Percentiles rank a stretch among this genome's conserved stretches.
Evolutionary conservation across 768 basidiomycete genomes (phyloP).

Genomic region (Kondoa malvinella): DNA sequence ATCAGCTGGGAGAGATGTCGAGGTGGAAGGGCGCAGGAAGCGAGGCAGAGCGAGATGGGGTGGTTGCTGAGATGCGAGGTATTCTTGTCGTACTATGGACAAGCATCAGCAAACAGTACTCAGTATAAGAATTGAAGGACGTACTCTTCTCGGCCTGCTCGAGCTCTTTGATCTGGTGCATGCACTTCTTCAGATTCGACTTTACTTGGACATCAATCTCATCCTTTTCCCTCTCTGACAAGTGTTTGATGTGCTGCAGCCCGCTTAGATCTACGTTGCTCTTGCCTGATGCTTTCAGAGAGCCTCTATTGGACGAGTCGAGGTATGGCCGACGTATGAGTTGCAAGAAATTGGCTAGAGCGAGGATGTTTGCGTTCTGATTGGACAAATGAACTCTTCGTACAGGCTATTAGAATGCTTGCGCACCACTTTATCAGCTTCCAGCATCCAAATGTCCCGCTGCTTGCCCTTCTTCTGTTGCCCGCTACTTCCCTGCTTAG

Average conservation of each 20-base stretch:
- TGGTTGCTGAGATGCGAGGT: slow-evolving; percentile 35
- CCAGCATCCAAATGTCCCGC: background rate
- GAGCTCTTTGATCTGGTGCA: slow-evolving; percentile 71
- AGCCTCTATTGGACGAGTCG: slow-evolving; percentile 49
- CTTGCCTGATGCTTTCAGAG: too few relatives aligned
- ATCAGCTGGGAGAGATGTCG: slow-evolving; percentile 43
- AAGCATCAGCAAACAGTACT: slow-evolving; percentile 3
- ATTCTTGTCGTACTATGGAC: background rate
- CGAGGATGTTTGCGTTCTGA: background rate
- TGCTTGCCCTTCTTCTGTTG: background rate
- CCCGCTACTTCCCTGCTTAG: background rate
- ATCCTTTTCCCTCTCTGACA: slow-evolving; percentile 81
- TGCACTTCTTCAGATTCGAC: slow-evolving; percentile 65
- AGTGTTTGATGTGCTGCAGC: slow-evolving; percentile 32
- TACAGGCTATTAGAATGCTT: background rate
- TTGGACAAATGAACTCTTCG: background rate
- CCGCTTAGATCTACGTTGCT: slow-evolving; percentile 14
- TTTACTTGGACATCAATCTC: slow-evolving; percentile 87
- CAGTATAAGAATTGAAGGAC: slow-evolving; percentile 31
- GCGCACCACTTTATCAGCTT: background rate
- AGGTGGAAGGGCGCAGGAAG: slow-evolving; percentile 54
- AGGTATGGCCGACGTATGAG: slow-evolving; percentile 74
- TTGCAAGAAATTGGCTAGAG: slow-evolving; percentile 40
- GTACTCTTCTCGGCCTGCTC: slow-evolving; percentile 75
- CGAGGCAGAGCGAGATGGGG: slow-evolving; percentile 44